phyloP scores from a whole-genome alignment of 2,329 filamentous ascomycete genomes.

The Ceratocystis destructans region DNA sequence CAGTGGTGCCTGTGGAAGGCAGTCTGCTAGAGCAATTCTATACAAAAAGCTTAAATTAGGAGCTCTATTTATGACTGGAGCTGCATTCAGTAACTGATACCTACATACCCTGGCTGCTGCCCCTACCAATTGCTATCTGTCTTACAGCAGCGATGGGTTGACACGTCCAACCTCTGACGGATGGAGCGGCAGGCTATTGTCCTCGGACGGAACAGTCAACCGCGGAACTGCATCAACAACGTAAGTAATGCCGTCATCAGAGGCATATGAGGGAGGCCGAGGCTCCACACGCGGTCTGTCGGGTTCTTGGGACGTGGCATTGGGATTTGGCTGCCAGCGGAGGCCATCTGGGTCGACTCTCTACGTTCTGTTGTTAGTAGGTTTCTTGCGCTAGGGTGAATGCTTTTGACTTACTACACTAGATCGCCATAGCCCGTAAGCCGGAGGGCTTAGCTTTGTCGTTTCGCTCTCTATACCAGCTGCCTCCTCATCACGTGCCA shows the following conservation, averaged over 20 bases:
- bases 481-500: conserved; percentile 61
- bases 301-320: conserved; percentile 20
- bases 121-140: not conserved
- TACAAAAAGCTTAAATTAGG: too few species aligned
- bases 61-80: too few species aligned
- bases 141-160: not conserved
- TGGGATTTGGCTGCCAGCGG: conserved; percentile 60
- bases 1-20: too few species aligned
- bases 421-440: conserved; percentile 73
- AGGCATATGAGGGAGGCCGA: conserved; percentile 62
- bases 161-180: conserved; percentile 33
- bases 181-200: conserved; percentile 34
- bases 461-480: conserved; percentile 42
- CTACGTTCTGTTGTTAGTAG: conserved; percentile 27
- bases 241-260: conserved; percentile 61
- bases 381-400: not conserved
- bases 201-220: conserved; percentile 37
- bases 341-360: conserved; percentile 68
- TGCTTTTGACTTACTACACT: conserved; percentile 51
- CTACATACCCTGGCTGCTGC: too few species aligned
- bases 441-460: conserved; percentile 54
- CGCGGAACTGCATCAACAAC: conserved; percentile 53
- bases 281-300: conserved; percentile 23
- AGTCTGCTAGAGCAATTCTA: too few species aligned
- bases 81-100: too few species aligned